A percentile compares a stretch with the other conserved stretches of the same genome.
Evolutionary conservation across 805 yeast species (phyloP).

Genomic region (Candida cerambycidarum): DNA sequence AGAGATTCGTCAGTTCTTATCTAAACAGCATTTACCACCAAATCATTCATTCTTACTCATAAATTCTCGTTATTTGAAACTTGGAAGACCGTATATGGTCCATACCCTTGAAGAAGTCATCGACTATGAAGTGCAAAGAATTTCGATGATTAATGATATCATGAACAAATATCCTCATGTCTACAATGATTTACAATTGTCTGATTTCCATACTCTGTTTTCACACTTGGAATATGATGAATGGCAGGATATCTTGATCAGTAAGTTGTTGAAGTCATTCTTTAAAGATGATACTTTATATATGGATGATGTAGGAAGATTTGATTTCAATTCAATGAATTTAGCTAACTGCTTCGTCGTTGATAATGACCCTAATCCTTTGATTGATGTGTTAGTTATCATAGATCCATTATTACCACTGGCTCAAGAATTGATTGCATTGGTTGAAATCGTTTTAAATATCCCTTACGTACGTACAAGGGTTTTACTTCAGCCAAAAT

Average conservation of each 20-base stretch:
- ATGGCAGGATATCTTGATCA: conserved; percentile 48
- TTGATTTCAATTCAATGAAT: conserved; percentile 40
- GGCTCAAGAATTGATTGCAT: conserved; percentile 61
- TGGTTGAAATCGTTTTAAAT: conserved; percentile 40
- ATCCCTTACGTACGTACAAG: conserved; percentile 53
- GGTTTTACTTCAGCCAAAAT: conserved; percentile 59
- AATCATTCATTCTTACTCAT: conserved; percentile 42
- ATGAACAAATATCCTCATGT: conserved; percentile 26
- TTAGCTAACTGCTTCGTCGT: conserved; percentile 27
- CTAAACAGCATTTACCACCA: conserved; percentile 29
- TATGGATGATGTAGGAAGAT: conserved; percentile 45
- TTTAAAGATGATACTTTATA: conserved; percentile 42
- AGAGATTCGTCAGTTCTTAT: conserved; percentile 21
- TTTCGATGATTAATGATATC: conserved; percentile 31
- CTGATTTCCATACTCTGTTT: conserved; percentile 15
- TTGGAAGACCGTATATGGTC: conserved; percentile 21
- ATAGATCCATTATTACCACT: conserved; percentile 72
- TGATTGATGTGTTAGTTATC: conserved; percentile 56
- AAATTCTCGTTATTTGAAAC: conserved; percentile 54
- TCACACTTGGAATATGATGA: conserved; percentile 21
- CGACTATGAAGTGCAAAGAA: conserved; percentile 48
- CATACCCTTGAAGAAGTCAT: conserved; percentile 38
- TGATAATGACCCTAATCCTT: conserved; percentile 25
- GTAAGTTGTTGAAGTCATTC: conserved; percentile 45
- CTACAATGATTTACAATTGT: conserved; percentile 19